These are phyloP conservation scores for Plasmodium knowlesi DNA, from an alignment of 169 alveolate species.

Conservation along the genomic window DNA sequence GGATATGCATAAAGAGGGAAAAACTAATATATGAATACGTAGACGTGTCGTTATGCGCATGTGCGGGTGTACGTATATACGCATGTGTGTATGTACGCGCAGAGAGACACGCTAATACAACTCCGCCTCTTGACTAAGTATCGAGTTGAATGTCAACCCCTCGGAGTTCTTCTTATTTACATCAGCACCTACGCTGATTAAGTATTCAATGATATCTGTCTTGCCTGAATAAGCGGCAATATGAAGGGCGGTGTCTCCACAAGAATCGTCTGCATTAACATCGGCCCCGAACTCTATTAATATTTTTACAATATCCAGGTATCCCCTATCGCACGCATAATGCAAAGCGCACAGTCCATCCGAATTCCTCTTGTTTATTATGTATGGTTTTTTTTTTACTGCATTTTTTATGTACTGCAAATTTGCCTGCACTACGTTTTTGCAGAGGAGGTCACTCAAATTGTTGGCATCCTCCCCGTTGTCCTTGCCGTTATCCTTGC, in stretches of 20 bases:
- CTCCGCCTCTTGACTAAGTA: constrained; percentile 8
- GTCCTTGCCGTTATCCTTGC: background rate
- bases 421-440: constrained; percentile 12
- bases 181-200: constrained; percentile 47
- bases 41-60: no score
- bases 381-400: constrained; percentile 6
- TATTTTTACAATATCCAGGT: constrained; percentile 69
- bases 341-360: constrained; percentile 78
- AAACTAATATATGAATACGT: background rate
- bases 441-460: constrained; percentile 32
- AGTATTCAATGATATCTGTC: constrained; percentile 14
- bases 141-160: constrained; percentile 14
- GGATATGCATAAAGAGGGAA: background rate
- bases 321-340: constrained; percentile 79
- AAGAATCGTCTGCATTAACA: constrained; percentile 58
- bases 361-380: constrained; percentile 75
- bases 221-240: constrained; percentile 48
- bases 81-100: background rate
- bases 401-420: constrained; percentile 14
- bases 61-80: background rate
- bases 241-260: constrained; percentile 44
- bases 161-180: constrained; percentile 31
- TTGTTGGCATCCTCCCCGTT: background rate
- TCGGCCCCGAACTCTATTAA: constrained; percentile 76
- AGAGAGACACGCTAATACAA: background rate